Conservation (phyloP, 2,329 filamentous ascomycete genomes). For the Penicillium sp. region DNA sequence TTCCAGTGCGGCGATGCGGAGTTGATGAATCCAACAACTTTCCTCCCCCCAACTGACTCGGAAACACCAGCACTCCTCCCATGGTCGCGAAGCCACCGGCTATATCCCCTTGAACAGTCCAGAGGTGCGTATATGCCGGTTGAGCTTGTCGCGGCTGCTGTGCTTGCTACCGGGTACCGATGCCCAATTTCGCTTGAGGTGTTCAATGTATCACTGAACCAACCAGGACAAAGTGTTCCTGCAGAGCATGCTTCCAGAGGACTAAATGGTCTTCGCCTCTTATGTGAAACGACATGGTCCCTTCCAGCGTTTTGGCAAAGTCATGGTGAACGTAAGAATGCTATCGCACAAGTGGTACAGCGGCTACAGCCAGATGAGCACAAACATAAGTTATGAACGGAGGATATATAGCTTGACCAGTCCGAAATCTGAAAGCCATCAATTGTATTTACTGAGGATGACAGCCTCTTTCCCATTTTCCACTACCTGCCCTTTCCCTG, state of each 20-base stretch:
- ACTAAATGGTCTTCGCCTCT: slow-evolving; percentile 17
- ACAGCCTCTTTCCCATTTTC: not conserved
- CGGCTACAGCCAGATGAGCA: not conserved
- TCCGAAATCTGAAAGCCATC: not conserved
- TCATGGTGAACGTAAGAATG: not conserved
- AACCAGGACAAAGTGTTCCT: slow-evolving; percentile 19
- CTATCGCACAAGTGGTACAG: slow-evolving; percentile 1
- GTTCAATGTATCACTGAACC: slow-evolving; percentile 30
- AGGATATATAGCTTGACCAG: not conserved
- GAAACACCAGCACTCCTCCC: slow-evolving; percentile 26
- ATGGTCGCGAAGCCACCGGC: slow-evolving; percentile 32
- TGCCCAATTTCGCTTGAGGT: slow-evolving; percentile 35
- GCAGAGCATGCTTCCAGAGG: slow-evolving; percentile 27
- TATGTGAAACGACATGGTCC: slow-evolving; percentile 14
- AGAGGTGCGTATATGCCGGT: slow-evolving; percentile 34
- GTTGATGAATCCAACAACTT: slow-evolving; percentile 22
- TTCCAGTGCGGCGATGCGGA: slow-evolving; percentile 35
- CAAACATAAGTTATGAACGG: not conserved
- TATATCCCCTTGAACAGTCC: slow-evolving; percentile 28
- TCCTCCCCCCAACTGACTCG: slow-evolving; percentile 22
- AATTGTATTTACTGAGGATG: not conserved
- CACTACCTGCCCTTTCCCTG: no score
- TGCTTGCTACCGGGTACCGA: slow-evolving; percentile 31
- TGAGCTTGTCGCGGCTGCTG: slow-evolving; percentile 30
- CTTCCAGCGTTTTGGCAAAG: slow-evolving; percentile 25